Conservation (phyloP, 2,329 filamentous ascomycete species). For the Alternaria rosae region DNA sequence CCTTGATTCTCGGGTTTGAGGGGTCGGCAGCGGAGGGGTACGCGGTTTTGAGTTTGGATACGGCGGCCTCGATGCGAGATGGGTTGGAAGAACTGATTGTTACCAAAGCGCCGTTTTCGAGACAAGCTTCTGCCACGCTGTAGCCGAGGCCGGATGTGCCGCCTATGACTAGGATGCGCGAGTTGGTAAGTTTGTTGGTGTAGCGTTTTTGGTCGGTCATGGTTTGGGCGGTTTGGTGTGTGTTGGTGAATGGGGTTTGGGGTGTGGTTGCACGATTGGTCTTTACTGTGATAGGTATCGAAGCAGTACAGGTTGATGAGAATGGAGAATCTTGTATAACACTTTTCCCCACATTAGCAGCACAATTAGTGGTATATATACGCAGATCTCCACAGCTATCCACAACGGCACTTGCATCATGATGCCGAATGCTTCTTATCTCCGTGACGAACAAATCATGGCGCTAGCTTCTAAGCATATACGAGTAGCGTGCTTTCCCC, state of each 20-base stretch:
- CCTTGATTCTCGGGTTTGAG: constrained; percentile 46
- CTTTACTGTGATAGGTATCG: background rate
- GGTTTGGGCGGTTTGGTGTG: background rate
- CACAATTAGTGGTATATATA: background rate
- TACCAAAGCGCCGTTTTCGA: constrained; percentile 65
- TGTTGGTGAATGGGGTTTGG: background rate
- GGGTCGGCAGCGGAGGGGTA: constrained; percentile 50
- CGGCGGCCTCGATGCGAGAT: constrained; percentile 57
- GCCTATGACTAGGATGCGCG: constrained; percentile 67
- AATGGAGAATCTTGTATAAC: background rate
- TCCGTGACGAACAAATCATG: background rate
- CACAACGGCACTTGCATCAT: background rate
- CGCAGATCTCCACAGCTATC: background rate
- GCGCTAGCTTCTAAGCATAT: background rate
- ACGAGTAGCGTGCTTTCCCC: background rate
- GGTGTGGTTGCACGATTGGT: background rate
- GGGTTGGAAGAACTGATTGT: constrained; percentile 67
- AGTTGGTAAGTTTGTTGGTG: constrained; percentile 56
- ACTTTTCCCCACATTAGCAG: background rate
- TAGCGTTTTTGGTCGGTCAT: constrained; percentile 55
- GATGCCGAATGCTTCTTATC: background rate
- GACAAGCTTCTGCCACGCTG: constrained; percentile 64
- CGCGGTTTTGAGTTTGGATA: constrained; percentile 53
- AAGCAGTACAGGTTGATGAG: background rate
- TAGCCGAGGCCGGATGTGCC: constrained; percentile 70